Base-by-base conservation (phyloP, 805 yeast species). In the Myxozyma neotropica region DNA sequence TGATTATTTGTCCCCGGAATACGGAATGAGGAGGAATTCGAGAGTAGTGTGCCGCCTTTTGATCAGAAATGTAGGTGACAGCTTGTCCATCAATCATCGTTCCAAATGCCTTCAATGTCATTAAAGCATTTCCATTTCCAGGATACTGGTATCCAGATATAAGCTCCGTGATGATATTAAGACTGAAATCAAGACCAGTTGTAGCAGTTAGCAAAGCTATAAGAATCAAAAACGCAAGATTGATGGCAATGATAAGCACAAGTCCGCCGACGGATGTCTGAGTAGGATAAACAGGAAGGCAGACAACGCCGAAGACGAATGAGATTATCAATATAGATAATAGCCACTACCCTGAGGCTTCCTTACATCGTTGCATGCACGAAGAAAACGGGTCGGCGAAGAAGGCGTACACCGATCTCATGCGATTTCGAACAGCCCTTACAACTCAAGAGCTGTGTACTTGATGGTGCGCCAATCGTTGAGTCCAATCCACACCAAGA, bases 291-390 rank as follows among this genome's bases (percentile, higher is more conserved):
- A 71, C 73, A 44, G 75, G 68, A 36, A 79, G 69, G 31, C 75
- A 69, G 10, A 75, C 77, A 26, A 70, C 78, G 68, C 79, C 77
- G 56, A 84, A 72, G 0, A 75, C 72, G 19, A 84, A 76, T 51
- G 83, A 80, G 1, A 75, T 64, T 3, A 80, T 51, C 48, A 85
- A 75, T 15, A 82, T 74, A 2, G 72, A 60, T 3, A 73, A 67
- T 67, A 79, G 85, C 86, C 88, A 83, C 84, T 85, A 81, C 45
- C 80, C 81, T 2, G 89, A 89, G 29, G 83, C 86, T 64, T 84
- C 88, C 6, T 76, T 77, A 70, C 86, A 85, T 26, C 72, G 68
- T 35, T 73, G 70, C 86, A 86, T 84, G 59, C 85, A 77, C 61
- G 85, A 75, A 73, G 75, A 75, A 67, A 83, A 84, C 17, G 81